These are phyloP conservation scores for Linnemannia hyalina DNA, from an alignment of 192 early-diverging fungal genomes.

Conservation along the genomic window DNA sequence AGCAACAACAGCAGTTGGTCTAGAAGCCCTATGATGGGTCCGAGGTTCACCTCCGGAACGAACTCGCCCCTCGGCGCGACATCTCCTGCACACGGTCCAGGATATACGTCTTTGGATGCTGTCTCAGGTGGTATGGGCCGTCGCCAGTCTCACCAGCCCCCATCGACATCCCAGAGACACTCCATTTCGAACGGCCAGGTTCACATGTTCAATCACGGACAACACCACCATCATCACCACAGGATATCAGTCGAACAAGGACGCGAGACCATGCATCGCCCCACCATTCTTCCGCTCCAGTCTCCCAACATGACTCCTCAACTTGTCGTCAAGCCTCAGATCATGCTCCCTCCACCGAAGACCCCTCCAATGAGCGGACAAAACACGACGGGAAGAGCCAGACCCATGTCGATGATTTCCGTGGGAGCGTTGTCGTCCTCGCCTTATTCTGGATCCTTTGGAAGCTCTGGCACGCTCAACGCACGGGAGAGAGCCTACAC, in stretches of 20 bases:
- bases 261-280: conserved; percentile 39
- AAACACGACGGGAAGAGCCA: conserved; percentile 36
- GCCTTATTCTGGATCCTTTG: conserved; percentile 30
- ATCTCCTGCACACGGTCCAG: conserved; percentile 15
- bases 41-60: conserved; percentile 39
- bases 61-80: conserved; percentile 33
- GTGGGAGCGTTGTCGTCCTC: conserved; percentile 18
- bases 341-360: conserved; percentile 50
- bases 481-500: conserved; percentile 21
- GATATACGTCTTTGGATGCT: conserved; percentile 5
- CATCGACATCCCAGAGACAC: conserved; percentile 32
- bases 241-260: conserved; percentile 44
- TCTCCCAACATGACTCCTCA: conserved; percentile 43
- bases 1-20: conserved; percentile 49
- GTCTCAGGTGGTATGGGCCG: not conserved
- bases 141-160: conserved; percentile 30
- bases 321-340: conserved; percentile 51
- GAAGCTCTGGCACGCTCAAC: not conserved
- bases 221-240: conserved; percentile 21
- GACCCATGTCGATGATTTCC: conserved; percentile 49
- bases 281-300: conserved; percentile 32
- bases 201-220: conserved; percentile 16
- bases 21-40: conserved; percentile 39
- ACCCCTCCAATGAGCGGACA: conserved; percentile 51
- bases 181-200: conserved; percentile 44